phyloP scores from a whole-genome alignment of 2,329 filamentous ascomycete genomes.

The Nigrospora sphaerica region DNA sequence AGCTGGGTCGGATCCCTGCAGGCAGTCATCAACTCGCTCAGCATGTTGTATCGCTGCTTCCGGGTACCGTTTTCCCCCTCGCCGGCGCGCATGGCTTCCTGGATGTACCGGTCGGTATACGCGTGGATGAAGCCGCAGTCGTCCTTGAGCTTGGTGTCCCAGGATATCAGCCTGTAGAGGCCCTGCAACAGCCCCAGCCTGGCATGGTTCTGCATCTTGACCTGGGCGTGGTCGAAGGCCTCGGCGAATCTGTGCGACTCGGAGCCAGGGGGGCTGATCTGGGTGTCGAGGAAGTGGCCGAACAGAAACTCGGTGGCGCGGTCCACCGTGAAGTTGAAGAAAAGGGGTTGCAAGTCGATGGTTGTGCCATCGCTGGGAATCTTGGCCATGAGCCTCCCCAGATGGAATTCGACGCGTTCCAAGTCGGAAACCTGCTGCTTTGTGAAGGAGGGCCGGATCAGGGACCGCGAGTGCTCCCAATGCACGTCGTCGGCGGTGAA shows the following conservation, averaged over 20 bases:
- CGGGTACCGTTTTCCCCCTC: constrained; percentile 11
- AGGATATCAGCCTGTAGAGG: constrained; percentile 16
- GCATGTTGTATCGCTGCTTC: constrained; percentile 15
- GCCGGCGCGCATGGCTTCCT: constrained; percentile 37
- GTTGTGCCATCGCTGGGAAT: constrained; percentile 24
- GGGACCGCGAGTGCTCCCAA: constrained; percentile 14
- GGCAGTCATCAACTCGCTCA: constrained; percentile 30
- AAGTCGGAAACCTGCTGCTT: constrained; percentile 57
- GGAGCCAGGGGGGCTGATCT: constrained; percentile 26
- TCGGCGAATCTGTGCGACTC: not conserved
- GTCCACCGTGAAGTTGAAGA: constrained; percentile 61
- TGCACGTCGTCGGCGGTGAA: not conserved
- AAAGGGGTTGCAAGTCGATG: constrained; percentile 56
- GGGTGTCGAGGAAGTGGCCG: constrained; percentile 32
- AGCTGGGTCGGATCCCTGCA: not conserved
- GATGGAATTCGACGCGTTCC: constrained; percentile 62
- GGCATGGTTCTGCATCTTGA: constrained; percentile 32
- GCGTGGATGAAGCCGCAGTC: constrained; percentile 31
- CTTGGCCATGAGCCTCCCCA: constrained; percentile 50
- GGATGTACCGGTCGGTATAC: constrained; percentile 28
- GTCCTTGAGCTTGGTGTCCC: constrained; percentile 24
- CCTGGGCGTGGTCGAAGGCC: constrained; percentile 9
- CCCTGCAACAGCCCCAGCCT: constrained; percentile 17
- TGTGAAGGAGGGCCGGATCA: constrained; percentile 49
- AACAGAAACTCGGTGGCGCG: constrained; percentile 60